Base-by-base conservation (phyloP, 2,329 filamentous ascomycete species). In the Neofusicoccum parvum region DNA sequence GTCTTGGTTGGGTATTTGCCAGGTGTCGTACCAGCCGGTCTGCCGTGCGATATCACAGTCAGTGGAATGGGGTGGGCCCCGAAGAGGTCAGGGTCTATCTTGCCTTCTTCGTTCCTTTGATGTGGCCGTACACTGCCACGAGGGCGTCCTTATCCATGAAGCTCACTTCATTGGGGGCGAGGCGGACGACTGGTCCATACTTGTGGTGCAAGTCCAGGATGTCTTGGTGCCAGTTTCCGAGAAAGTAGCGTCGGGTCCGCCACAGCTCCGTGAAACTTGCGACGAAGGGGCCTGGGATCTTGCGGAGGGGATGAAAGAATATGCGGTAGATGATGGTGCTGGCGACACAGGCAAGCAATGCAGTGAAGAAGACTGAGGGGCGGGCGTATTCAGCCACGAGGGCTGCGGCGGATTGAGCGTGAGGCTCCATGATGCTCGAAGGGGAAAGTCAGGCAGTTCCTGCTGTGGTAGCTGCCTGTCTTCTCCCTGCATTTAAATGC, bases 261-360 rank as follows among this genome's bases (percentile, higher is more conserved):
- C 39, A 54, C 3, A 64, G 48, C 15, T 73, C 70, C 1, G 50
- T 66, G 1, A 73, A 70, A 20, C 74, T 70, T 23, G 73, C 71
- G 3, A 75, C 64, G 15, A 73, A 72, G 2, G 81, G 80, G 0
- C 81, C 82, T 1, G 80, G 81, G 20, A 79, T 79, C 43, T 78
- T 76, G 17, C 72, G 70, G 0, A 83, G 72, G 3, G 81, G 80
- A 41, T 81, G 78, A 62, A 83, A 78, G 68, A 74, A 81, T 15
- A 78, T 67, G 62, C 75, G 77, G 69, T 81, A 79, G 39, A 79
- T 66, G 4, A 65, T 48, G 9, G 36, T 68, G n/a, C 58, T 65
- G 6, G 73, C 2, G 17, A 59, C 20, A 20, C 72, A 74, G 15
- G 6, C 43, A 6, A 62, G 9, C 0, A 58, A 17, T 9, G 43